Evolutionary conservation across 2,329 filamentous ascomycete genomes (phyloP).

Genomic region (Seiridium unicorne): DNA sequence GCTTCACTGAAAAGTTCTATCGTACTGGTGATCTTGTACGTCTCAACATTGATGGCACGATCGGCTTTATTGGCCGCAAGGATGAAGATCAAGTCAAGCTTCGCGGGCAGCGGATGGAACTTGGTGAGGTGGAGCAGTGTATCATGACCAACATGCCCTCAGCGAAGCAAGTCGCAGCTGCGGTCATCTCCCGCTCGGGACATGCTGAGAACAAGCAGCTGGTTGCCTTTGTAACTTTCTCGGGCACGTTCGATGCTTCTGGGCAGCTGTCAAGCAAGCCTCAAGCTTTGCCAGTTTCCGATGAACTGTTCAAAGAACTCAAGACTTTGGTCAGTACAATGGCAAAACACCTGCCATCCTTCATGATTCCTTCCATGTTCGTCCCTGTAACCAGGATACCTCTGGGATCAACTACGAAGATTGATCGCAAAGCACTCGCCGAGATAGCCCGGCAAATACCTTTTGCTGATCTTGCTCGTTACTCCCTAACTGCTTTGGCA

Average conservation of each 20-base stretch:
- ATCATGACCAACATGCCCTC: slow-evolving; percentile 8
- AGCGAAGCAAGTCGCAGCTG: slow-evolving; percentile 8
- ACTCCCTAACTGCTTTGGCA: slow-evolving; percentile 5
- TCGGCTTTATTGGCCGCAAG: slow-evolving; percentile 38
- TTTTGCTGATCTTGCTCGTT: slow-evolving; percentile 1
- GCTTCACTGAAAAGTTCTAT: slow-evolving; percentile 18
- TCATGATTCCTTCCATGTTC: slow-evolving; percentile 5
- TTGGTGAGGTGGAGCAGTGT: slow-evolving; percentile 38
- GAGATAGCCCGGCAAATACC: slow-evolving; percentile 7
- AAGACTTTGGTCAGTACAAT: slow-evolving; percentile 1
- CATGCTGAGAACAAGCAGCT: slow-evolving; percentile 3
- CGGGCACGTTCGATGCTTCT: background rate
- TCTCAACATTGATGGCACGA: slow-evolving; percentile 22
- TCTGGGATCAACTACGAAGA: background rate
- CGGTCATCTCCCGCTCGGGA: slow-evolving; percentile 5
- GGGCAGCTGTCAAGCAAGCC: slow-evolving; percentile 4
- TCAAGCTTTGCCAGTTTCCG: background rate
- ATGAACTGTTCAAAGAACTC: slow-evolving; percentile 4
- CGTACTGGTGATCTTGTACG: slow-evolving; percentile 31
- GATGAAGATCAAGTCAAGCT: slow-evolving; percentile 46
- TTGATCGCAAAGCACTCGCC: background rate
- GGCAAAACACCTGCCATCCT: background rate
- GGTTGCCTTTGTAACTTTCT: slow-evolving; percentile 9
- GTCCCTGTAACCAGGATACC: slow-evolving; percentile 2
- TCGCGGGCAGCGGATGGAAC: slow-evolving; percentile 44